phyloP scores from a whole-genome alignment of 2,329 filamentous ascomycete genomes.

The Grosmannia serpens region DNA sequence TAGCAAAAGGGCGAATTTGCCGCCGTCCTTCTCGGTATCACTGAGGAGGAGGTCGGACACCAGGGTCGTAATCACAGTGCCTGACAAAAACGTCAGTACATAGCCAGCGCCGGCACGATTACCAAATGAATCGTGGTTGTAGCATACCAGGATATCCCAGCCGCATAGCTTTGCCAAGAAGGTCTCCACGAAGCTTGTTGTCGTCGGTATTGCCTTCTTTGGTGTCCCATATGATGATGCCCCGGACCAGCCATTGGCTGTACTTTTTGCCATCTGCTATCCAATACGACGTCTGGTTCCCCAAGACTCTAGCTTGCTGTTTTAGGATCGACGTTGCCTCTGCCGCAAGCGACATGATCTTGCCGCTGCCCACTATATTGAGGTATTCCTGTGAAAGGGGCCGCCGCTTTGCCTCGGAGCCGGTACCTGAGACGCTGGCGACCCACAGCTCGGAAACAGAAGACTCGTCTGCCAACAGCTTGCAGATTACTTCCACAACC shows the following conservation, averaged over 20 bases:
- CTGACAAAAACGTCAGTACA: slow-evolving; percentile 16
- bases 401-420: slow-evolving; percentile 16
- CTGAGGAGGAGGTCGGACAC: slow-evolving; percentile 22
- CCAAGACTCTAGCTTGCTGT: slow-evolving; percentile 13
- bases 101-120: not conserved
- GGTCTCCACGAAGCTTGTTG: slow-evolving; percentile 29
- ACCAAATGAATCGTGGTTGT: not conserved
- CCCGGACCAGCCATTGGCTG: slow-evolving; percentile 58
- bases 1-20: slow-evolving; percentile 21
- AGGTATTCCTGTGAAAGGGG: slow-evolving; percentile 31
- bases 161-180: slow-evolving; percentile 50
- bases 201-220: slow-evolving; percentile 22
- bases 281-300: slow-evolving; percentile 33
- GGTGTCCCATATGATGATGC: slow-evolving; percentile 38
- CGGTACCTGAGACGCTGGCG: slow-evolving; percentile 12
- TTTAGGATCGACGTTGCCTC: slow-evolving; percentile 43
- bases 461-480: slow-evolving; percentile 26
- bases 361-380: slow-evolving; percentile 35
- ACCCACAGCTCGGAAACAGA: slow-evolving; percentile 28
- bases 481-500: slow-evolving; percentile 31
- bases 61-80: slow-evolving; percentile 26
- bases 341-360: slow-evolving; percentile 37
- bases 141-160: slow-evolving; percentile 60
- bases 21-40: slow-evolving; percentile 3
- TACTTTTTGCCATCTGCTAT: slow-evolving; percentile 53